Base-by-base conservation (phyloP, 345 rosid genomes). In the Salix purpurea region DNA sequence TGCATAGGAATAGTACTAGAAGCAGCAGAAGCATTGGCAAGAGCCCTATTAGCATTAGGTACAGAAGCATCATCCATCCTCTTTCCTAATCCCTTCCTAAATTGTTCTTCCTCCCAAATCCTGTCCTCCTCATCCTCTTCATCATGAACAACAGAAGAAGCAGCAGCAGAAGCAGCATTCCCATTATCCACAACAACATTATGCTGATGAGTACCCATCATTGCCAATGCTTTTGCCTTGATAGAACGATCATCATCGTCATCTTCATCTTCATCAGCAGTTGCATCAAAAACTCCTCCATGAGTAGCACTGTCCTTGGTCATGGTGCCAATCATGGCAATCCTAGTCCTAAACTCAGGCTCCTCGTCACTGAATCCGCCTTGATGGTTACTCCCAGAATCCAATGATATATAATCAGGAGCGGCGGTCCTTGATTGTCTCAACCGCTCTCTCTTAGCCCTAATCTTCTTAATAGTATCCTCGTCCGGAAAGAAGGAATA, bases 91-190 rank as follows among this genome's bases (percentile, higher is more conserved):
- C 89, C 97, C 87, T 95, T 95, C 86, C 92, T 89, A 61, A 86
- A 84, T 71, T 95, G 98, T 90, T 91, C 99, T 76, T 90, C 98
- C 81, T 93, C 97, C 97, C 98, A 95, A 75, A 90, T 83, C 81
- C 89, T 91, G 72, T 89, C 96, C 81, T 90, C 96, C 77, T 94
- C 97, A 77, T 92, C 98, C 71, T 93, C 94, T 13, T 86, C 89
- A 42, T 83, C 86, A 73, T 67, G 86, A 62, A 26, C 72, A 61
- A 4, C 64, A 58, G 28, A 14, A 32, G 15, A 40, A 58, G 28
- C 6, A 32, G 15, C 44, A 30, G 36, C 42, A 32, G 21, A n/a
- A 32, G 40, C 21, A 30, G 7, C 15, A 26, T 8, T 7, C 21
- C 12, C 21, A 15, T 39, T 42, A 15, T 11, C 42, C 16, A 32